phyloP scores from a whole-genome alignment of 2,329 filamentous ascomycete species.

The Chaetomium globosum region DNA sequence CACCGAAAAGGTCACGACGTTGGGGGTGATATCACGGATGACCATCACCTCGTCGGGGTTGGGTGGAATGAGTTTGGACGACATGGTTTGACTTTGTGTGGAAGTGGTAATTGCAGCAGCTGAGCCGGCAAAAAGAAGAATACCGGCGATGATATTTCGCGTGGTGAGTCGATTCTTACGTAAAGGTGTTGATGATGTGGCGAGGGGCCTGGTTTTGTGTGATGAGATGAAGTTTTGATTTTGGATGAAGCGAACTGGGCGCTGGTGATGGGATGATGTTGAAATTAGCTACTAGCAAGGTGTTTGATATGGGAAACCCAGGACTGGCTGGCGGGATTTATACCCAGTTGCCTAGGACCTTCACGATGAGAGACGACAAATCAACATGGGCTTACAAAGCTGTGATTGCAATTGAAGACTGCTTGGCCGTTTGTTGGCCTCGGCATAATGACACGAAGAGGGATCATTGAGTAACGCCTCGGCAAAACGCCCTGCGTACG shows the following conservation, averaged over 20 bases:
- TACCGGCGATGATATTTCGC: constrained; percentile 1
- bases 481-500: constrained; percentile 11
- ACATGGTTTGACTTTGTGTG: constrained; percentile 49
- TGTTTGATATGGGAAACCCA: too few species aligned
- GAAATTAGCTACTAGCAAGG: background rate
- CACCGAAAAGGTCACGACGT: constrained; percentile 75
- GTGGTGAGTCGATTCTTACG: background rate
- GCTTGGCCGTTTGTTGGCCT: constrained; percentile 5
- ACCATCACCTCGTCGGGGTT: constrained; percentile 86
- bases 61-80: constrained; percentile 64
- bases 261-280: constrained; percentile 4
- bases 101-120: constrained; percentile 65
- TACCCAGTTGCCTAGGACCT: background rate
- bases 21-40: constrained; percentile 79
- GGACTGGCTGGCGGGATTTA: background rate
- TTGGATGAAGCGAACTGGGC: background rate
- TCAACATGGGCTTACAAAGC: constrained; percentile 20
- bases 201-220: constrained; percentile 1
- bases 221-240: background rate
- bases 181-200: background rate
- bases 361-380: constrained; percentile 2
- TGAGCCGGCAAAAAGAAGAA: background rate
- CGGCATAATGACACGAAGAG: constrained; percentile 14
- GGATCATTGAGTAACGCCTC: background rate
- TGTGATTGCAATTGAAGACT: background rate